Base-by-base conservation (phyloP, 805 yeast genomes). In the Kodamaea kakaduensis region DNA sequence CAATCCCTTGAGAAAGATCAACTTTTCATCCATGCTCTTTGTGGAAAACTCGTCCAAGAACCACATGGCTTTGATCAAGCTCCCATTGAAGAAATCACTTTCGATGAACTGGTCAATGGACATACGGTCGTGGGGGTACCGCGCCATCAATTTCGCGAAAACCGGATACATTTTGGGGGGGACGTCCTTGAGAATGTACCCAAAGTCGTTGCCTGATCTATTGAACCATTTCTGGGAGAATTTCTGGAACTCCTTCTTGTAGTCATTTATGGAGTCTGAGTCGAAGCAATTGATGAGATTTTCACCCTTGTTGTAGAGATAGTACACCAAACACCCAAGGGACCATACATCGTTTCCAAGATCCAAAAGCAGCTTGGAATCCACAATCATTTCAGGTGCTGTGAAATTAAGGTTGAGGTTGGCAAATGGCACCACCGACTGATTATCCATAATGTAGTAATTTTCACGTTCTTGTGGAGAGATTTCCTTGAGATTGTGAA, bases 1-100 rank as follows among this genome's bases (percentile, higher is more conserved):
- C 35, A 90, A 64, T 1, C 87, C 87, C 36, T 73, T 72, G 44
- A 89, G 66, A 51, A 87, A 87, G 1, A 77, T 64, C 16, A 74
- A 55, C 48, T 81, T 82, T 39, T 90, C 97, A 12, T 70, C 71
- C 5, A 67, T 63, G 2, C 80, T 62, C 46, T 84, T 81, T 0
- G 95, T 84, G 7, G 88, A 77, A 42, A 85, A 79, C 38, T 84
- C 93, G 51, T 90, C 97, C 29, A 90, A 58, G 47, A 83, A 81
- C 55, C 81, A 77, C 65, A 90, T 70, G 3, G 94, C 81, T 50
- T 83, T 81, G 34, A 90, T 77, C 32, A 88, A 63, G 34, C 90
- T 85, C 44, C 87, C 89, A 59, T 86, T 84, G 58, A 89, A 90
- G 47, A 77, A 84, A 23, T 72, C 76, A 7, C 87, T 77, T 8